Evolutionary conservation across 2,329 filamentous ascomycete genomes (phyloP), one percentile per base, ranked within the genome.

Genomic region (Verticillium nonalfalfae): DNA sequence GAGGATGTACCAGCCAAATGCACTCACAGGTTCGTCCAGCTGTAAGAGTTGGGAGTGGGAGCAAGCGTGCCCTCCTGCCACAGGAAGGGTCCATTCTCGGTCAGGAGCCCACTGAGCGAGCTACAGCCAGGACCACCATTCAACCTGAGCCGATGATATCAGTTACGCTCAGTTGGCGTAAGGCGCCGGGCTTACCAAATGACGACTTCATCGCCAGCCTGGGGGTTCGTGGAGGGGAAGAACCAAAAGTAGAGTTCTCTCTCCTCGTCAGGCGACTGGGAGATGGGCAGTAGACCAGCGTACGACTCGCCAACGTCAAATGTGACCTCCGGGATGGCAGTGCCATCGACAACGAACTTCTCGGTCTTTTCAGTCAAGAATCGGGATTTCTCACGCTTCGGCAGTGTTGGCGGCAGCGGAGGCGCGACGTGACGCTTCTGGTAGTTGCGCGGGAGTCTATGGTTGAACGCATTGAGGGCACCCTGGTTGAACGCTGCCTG

Each of bases 21-120:
- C 6, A 34, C 57, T 58, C 9, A 58, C 55, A 94, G 73, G 58
- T 89, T 89, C 63, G 84, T 84, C 89, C 90, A 93, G 18, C 83
- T 82, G 76, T 88, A 93, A 0, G 83, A 79, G 69, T 93, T 93
- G 52, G 79, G 75, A 0, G 85, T 79, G 0, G 90, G 89, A 15
- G 80, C 78, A 60, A 80, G 82, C 0, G 89, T 93, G 45, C 91
- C 91, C 10, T 84, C 80, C 69, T 89, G 84, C 88, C 88, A 91
- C 3, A 82, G 61, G 68, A 91, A 89, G 0, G 90, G 88, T 0
- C 91, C 90, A 67, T 93, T 93, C 68, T 94, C 90, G 58, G 91
- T 88, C 10, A 94, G 71, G 2, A 93, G 77, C 6, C 89, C 90
- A 66, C 86, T 81, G 10, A 91, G 79, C 1, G 86, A 90, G 35